A percentile compares a stretch with the other conserved stretches of the same genome.
Evolutionary conservation across 2,329 filamentous ascomycete species (phyloP).

Genomic region (Scolecobasidium constrictum): DNA sequence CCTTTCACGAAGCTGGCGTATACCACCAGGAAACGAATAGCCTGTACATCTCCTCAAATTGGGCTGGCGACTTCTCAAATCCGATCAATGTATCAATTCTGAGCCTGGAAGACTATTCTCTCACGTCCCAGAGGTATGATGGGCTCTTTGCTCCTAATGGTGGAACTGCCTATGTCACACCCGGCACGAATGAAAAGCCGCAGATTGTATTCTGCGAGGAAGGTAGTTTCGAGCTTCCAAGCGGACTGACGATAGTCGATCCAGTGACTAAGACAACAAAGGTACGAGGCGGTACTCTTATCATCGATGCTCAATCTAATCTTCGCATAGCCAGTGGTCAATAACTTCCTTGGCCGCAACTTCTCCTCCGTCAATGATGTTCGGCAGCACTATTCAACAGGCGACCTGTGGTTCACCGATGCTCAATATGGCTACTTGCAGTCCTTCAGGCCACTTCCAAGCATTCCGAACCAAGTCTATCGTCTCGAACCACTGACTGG

Average conservation of each 20-base stretch:
- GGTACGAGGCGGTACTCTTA: constrained; percentile 11
- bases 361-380: constrained; percentile 53
- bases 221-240: constrained; percentile 20
- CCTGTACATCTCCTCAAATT: constrained; percentile 32
- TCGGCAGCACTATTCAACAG: constrained; percentile 40
- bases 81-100: constrained; percentile 17
- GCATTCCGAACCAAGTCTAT: constrained; percentile 48
- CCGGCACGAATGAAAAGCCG: constrained; percentile 16
- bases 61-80: constrained; percentile 12
- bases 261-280: constrained; percentile 13
- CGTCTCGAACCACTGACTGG: constrained; percentile 40
- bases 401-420: constrained; percentile 56
- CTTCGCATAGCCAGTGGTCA: constrained; percentile 32
- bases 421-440: constrained; percentile 49
- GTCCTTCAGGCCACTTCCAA: constrained; percentile 43
- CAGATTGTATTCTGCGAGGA: constrained; percentile 23
- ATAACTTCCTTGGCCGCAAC: constrained; percentile 48
- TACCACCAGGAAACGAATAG: constrained; percentile 23
- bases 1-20: constrained; percentile 31
- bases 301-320: constrained; percentile 14
- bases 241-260: constrained; percentile 2
- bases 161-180: constrained; percentile 24
- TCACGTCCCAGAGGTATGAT: constrained; percentile 13
- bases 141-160: constrained; percentile 17
- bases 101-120: constrained; percentile 15